Evolutionary conservation across 768 basidiomycete species (phyloP).

Genomic region (Gyrodon lividus): DNA sequence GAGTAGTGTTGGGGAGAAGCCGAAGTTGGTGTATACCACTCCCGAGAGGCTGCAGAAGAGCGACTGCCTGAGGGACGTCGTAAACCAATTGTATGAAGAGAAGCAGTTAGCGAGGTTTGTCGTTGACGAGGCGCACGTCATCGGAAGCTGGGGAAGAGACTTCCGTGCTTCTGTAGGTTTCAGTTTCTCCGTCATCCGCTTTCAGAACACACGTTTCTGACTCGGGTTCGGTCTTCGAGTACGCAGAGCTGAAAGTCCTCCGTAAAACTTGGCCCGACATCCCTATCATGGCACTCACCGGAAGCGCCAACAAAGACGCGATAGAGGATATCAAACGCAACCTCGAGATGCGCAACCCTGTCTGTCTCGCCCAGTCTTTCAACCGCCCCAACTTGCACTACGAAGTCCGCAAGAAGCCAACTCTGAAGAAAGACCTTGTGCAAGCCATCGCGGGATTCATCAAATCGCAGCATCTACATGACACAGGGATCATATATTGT

Average conservation of each 20-base stretch:
- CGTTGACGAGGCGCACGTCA: slow-evolving; percentile 95
- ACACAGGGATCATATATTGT: slow-evolving; percentile 88
- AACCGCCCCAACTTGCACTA: slow-evolving; percentile 93
- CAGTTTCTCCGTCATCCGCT: background rate
- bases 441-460: slow-evolving; percentile 73
- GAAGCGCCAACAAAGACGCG: slow-evolving; percentile 82
- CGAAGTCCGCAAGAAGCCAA: slow-evolving; percentile 49
- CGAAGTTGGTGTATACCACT: slow-evolving; percentile 81
- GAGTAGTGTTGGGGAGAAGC: slow-evolving; percentile 40
- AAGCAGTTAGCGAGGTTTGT: slow-evolving; percentile 82
- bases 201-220: slow-evolving; percentile 8
- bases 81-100: slow-evolving; percentile 55
- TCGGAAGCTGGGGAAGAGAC: slow-evolving; percentile 92
- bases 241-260: slow-evolving; percentile 62
- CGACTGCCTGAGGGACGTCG: slow-evolving; percentile 47
- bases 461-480: slow-evolving; percentile 47
- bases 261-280: slow-evolving; percentile 73
- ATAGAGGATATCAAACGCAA: slow-evolving; percentile 75
- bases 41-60: slow-evolving; percentile 85
- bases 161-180: slow-evolving; percentile 76
- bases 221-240: slow-evolving; percentile 42
- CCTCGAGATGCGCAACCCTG: slow-evolving; percentile 59
- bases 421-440: slow-evolving; percentile 42
- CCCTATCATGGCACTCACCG: slow-evolving; percentile 96
- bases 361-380: slow-evolving; percentile 75